Evolutionary conservation across 1,284 basidiomycete genomes (phyloP).

Genomic region (Microbotryum lychnidis-dioicae): DNA sequence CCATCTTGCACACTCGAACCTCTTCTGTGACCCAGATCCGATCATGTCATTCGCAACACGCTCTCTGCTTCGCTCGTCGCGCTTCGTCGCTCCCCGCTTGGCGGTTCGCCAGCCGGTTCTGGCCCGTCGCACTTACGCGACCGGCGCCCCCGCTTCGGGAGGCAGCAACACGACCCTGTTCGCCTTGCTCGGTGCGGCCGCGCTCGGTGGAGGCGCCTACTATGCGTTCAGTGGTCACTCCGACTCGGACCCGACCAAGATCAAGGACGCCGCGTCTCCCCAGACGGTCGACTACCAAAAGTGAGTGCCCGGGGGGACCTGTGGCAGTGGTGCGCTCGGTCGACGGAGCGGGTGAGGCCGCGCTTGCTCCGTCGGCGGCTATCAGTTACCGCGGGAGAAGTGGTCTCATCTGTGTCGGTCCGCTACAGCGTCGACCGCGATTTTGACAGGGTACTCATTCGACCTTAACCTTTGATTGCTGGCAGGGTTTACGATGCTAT

Average conservation of each 20-base stretch:
- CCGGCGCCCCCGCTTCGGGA: not conserved
- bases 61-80: no score
- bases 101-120: no score
- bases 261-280: slow-evolving; percentile 25
- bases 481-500: slow-evolving; percentile 88
- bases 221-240: slow-evolving; percentile 12
- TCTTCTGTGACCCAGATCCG: not conserved
- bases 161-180: slow-evolving; percentile 17
- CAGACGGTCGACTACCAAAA: slow-evolving; percentile 33
- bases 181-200: slow-evolving; percentile 23
- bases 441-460: not conserved
- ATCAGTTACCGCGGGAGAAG: not conserved
- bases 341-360: not conserved
- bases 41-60: no score
- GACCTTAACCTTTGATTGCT: slow-evolving; percentile 37
- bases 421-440: not conserved
- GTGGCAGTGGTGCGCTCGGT: not conserved
- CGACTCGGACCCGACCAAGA: slow-evolving; percentile 21
- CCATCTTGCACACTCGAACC: no score
- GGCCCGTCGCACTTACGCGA: slow-evolving; percentile 14
- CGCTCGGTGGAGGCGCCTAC: slow-evolving; percentile 25
- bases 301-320: not conserved
- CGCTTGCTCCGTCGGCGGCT: not conserved
- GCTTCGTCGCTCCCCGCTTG: no score
- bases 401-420: no score